phyloP scores from a whole-genome alignment of 2,329 filamentous ascomycete genomes.

The Sodiomyces alkalinus region DNA sequence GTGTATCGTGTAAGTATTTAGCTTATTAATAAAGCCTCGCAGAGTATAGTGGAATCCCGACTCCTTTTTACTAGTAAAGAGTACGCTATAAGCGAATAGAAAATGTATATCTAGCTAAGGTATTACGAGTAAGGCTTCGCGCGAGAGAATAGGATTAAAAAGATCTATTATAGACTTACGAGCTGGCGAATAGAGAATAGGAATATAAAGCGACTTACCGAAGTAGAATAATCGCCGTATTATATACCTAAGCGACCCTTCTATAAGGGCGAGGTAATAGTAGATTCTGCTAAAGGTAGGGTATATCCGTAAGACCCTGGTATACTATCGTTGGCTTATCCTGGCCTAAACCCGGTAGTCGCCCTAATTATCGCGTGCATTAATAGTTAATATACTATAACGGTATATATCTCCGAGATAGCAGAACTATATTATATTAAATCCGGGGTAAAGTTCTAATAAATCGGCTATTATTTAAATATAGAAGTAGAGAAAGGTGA shows the following conservation, averaged over 20 bases:
- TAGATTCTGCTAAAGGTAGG: constrained; percentile 68
- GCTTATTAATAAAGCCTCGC: constrained; percentile 31
- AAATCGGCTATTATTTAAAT: constrained; percentile 84
- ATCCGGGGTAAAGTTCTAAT: constrained; percentile 70
- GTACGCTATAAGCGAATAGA: constrained; percentile 46
- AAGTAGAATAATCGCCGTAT: constrained; percentile 64
- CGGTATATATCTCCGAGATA: constrained; percentile 75
- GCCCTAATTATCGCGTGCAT: constrained; percentile 62
- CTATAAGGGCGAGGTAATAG: constrained; percentile 73
- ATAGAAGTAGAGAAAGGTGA: constrained; percentile 75
- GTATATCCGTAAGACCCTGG: constrained; percentile 60
- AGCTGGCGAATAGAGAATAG: constrained; percentile 50
- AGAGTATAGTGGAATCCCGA: constrained; percentile 30
- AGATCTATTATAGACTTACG: constrained; percentile 56
- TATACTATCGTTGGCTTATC: constrained; percentile 73
- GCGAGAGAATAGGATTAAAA: constrained; percentile 40
- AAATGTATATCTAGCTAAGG: constrained; percentile 40
- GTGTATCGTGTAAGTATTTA: constrained; percentile 42
- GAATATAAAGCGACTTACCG: constrained; percentile 52
- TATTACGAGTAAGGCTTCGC: constrained; percentile 19
- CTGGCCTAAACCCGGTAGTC: constrained; percentile 71
- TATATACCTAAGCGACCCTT: constrained; percentile 49
- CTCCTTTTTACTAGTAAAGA: constrained; percentile 38
- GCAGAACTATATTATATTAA: constrained; percentile 85
- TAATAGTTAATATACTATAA: constrained; percentile 82